Evolutionary conservation across 1,284 basidiomycete species (phyloP).

Genomic region (Cerrena zonata): DNA sequence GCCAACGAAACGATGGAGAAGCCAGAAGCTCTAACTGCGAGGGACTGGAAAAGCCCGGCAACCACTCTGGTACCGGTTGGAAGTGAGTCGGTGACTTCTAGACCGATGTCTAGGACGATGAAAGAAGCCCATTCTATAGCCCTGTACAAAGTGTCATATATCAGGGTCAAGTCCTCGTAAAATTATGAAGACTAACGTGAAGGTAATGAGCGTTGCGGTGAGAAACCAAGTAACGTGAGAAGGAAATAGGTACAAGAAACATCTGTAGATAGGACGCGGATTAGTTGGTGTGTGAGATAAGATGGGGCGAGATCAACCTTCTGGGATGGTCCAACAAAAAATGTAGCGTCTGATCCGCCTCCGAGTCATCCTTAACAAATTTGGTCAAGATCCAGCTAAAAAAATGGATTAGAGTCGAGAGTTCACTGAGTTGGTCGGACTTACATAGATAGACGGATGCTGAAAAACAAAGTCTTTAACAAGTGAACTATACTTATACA

Average conservation of each 20-base stretch:
- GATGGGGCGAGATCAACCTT: slow-evolving; percentile 35
- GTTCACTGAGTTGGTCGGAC: no score
- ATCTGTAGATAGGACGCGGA: no score
- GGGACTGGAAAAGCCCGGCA: slow-evolving; percentile 58
- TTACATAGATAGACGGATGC: slow-evolving; percentile 20
- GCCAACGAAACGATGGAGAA: slow-evolving; percentile 65
- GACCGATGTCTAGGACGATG: slow-evolving; percentile 49
- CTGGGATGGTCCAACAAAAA: slow-evolving; percentile 82
- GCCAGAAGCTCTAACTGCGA: slow-evolving; percentile 72
- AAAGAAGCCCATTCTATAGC: slow-evolving; percentile 50
- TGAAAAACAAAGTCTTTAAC: slow-evolving; percentile 1
- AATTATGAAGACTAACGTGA: slow-evolving; percentile 38
- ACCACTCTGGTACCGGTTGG: slow-evolving; percentile 48
- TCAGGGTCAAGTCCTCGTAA: background rate
- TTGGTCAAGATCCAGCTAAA: slow-evolving; percentile 46
- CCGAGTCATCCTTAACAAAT: slow-evolving; percentile 41
- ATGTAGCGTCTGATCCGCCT: slow-evolving; percentile 55
- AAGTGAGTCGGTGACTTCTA: slow-evolving; percentile 34
- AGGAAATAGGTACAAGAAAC: slow-evolving; percentile 81
- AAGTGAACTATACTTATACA: slow-evolving; percentile 1
- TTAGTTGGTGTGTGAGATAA: background rate
- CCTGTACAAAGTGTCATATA: slow-evolving; percentile 22
- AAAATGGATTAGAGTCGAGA: background rate
- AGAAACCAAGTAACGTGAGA: slow-evolving; percentile 82
- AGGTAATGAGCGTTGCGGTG: slow-evolving; percentile 39